Percentiles rank a stretch among this genome's conserved stretches.
Conservation (phyloP, 2,329 filamentous ascomycete species). For the Samsoniella hepiali region DNA sequence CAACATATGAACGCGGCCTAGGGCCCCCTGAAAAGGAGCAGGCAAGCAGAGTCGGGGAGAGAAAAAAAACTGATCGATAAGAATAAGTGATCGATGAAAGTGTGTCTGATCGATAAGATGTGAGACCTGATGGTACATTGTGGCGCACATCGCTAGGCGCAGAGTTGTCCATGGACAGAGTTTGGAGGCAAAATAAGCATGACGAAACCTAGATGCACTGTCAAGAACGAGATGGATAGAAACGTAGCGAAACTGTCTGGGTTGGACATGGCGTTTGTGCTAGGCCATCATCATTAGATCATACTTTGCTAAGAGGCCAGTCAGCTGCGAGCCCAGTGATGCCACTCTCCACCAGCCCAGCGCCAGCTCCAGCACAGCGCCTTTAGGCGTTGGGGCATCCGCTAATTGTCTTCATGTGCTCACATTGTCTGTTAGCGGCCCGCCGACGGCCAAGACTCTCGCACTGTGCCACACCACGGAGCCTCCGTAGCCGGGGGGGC, state of each 20-base stretch:
- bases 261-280: not conserved
- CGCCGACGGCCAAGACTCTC: not conserved
- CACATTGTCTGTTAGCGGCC: not conserved
- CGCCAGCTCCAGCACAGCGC: not conserved
- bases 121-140: not conserved
- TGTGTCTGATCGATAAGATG: not conserved
- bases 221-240: not conserved
- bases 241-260: not conserved
- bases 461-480: not conserved
- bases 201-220: not conserved
- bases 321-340: constrained; percentile 1
- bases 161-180: not conserved
- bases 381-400: not conserved
- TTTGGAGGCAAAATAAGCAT: not conserved
- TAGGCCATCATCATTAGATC: constrained; percentile 14
- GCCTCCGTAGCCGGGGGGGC: constrained; percentile 4
- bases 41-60: not conserved
- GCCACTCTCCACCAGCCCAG: not conserved
- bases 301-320: constrained; percentile 7
- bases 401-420: not conserved
- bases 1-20: not conserved
- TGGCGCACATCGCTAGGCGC: not conserved
- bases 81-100: no score
- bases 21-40: not conserved
- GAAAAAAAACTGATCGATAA: no score